phyloP scores from a whole-genome alignment of 2,329 filamentous ascomycete genomes.

The Aureobasidium vineae region DNA sequence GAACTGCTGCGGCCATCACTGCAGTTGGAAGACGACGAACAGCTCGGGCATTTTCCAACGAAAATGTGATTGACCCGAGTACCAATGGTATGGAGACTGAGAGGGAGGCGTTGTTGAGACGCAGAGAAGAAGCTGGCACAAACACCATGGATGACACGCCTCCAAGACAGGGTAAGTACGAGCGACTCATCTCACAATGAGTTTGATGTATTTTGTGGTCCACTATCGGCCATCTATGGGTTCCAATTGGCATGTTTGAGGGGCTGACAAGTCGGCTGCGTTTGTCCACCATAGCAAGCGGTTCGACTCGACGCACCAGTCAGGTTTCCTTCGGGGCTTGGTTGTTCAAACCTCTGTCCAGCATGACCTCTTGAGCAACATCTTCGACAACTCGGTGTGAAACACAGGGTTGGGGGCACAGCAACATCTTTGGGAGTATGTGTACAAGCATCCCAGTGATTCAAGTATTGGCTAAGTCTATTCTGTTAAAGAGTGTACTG shows the following conservation, averaged over 20 bases:
- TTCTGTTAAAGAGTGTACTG: background rate
- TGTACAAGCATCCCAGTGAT: background rate
- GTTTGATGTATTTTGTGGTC: no score
- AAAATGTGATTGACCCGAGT: slow-evolving; percentile 34
- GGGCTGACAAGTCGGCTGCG: no score
- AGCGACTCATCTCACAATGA: slow-evolving; percentile 31
- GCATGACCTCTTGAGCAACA: no score
- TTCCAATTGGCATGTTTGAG: no score
- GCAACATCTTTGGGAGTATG: background rate
- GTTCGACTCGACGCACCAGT: no score
- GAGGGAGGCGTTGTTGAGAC: slow-evolving; percentile 30
- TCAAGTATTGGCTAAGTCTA: no score
- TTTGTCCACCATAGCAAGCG: no score
- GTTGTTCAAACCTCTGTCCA: no score
- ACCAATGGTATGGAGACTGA: slow-evolving; percentile 32
- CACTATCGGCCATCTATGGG: no score
- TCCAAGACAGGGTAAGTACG: slow-evolving; percentile 36
- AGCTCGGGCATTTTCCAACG: slow-evolving; percentile 21
- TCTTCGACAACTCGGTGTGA: background rate
- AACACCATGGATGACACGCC: slow-evolving; percentile 34
- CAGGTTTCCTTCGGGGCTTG: no score
- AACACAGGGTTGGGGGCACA: background rate
- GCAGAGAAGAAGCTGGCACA: slow-evolving; percentile 28
- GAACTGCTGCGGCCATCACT: slow-evolving; percentile 13
- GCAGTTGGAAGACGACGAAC: slow-evolving; percentile 6